Base-by-base conservation (phyloP, 2,329 filamentous ascomycete species). In the Diaporthe batatas region DNA sequence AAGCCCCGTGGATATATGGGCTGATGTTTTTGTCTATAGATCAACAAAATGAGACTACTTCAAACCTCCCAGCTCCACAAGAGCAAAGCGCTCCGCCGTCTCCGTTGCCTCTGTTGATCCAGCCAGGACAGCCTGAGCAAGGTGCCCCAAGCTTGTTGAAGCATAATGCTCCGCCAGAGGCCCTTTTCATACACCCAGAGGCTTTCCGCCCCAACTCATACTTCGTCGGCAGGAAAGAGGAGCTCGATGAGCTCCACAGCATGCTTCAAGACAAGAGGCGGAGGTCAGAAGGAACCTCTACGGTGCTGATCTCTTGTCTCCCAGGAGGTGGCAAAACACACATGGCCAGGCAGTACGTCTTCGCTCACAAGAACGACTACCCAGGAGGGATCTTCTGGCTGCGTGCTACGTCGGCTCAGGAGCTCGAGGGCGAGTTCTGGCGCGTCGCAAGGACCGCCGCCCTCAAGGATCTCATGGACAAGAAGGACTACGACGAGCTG, bases 301-400 rank as follows among this genome's bases (percentile, higher is more conserved):
- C 91, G 1, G 90, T 92, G 1, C 82, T 93, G 11, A 86, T 94
- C 14, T 88, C 89, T 75, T 90, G 89, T 47, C 87, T 91, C 51
- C 89, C 91, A 2, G 92, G 92, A 1, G 89, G 89, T 18, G 92
- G 92, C 2, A 94, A 94, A 80, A 91, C 90, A 1, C 91, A 93
- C 77, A 82, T 93, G 18, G 91, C 91, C 36, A 86, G 91, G 4
- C 86, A 93, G 79, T 93, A 93, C 78, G 87, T 92, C 39, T 92
- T 90, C 76, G 80, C 84, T 6, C 87, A 92, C 76, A 87, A 85
- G 47, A 81, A 85, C 6, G 83, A 88, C 73, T 93, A 91, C 76
- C 87, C 88, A 0, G 91, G 91, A 1, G 92, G 92, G 1, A 85
- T 93, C 55, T 94, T 92, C 79, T 94, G 92, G 92, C 86, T 93